Evolutionary conservation across 1,284 basidiomycete genomes (phyloP).

Genomic region (Dichomitus squalens): DNA sequence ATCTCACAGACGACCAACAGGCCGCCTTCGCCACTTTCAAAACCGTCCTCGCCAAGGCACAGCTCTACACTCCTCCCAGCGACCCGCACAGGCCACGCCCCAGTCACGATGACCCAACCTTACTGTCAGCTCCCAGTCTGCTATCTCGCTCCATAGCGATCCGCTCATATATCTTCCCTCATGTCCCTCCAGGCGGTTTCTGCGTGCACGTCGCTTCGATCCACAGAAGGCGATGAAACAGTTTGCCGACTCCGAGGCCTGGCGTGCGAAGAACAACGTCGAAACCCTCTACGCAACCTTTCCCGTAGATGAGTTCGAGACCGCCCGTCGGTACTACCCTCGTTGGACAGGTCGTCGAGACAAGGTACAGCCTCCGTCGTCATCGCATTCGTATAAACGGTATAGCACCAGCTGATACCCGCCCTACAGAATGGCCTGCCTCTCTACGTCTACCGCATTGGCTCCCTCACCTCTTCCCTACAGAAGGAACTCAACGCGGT

Average conservation of each 20-base stretch:
- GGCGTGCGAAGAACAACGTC: conserved; percentile 65
- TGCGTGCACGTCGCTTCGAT: conserved; percentile 71
- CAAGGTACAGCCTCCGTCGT: conserved; percentile 47
- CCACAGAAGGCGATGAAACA: conserved; percentile 66
- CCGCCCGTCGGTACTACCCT: conserved; percentile 66
- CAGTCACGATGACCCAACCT: conserved; percentile 65
- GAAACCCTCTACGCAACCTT: conserved; percentile 63
- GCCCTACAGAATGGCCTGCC: conserved; percentile 63
- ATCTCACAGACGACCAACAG: conserved; percentile 51
- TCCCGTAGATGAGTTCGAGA: conserved; percentile 59
- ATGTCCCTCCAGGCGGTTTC: conserved; percentile 59
- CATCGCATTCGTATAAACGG: not conserved
- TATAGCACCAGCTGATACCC: not conserved
- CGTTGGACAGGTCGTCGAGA: conserved; percentile 79
- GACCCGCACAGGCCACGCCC: conserved; percentile 31
- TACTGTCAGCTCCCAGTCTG: not conserved
- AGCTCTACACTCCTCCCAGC: conserved; percentile 49
- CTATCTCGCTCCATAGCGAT: conserved; percentile 32
- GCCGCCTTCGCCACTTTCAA: conserved; percentile 55
- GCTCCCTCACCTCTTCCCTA: conserved; percentile 51
- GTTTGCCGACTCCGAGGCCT: conserved; percentile 63
- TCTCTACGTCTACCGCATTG: conserved; percentile 71
- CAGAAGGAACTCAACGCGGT: conserved; percentile 63
- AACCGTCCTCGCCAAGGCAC: conserved; percentile 45
- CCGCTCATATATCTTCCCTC: not conserved